Evolutionary conservation across 2,329 filamentous ascomycete genomes (phyloP).

Genomic region (Nigrospora oryzae): DNA sequence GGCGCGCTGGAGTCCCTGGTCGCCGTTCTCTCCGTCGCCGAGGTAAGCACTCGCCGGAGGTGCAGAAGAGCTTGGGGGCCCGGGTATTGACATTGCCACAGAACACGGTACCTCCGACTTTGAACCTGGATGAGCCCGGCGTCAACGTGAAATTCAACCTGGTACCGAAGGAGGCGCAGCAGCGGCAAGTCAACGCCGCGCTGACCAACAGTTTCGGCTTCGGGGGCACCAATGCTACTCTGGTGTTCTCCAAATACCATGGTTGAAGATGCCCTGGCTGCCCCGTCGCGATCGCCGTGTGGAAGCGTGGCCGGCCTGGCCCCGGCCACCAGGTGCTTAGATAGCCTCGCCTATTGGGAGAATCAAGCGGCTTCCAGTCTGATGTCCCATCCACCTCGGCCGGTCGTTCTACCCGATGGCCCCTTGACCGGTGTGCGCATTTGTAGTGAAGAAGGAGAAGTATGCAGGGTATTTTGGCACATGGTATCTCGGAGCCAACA

Average conservation of each 20-base stretch:
- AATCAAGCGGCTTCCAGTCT: too few relatives aligned
- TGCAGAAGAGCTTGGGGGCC: slow-evolving; percentile 3
- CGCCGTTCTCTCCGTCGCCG: slow-evolving; percentile 65
- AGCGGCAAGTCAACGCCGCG: slow-evolving; percentile 62
- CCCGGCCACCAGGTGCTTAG: too few relatives aligned
- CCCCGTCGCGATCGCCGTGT: not conserved
- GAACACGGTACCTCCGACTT: slow-evolving; percentile 75
- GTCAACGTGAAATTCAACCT: slow-evolving; percentile 76
- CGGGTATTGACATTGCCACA: slow-evolving; percentile 23
- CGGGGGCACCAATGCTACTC: slow-evolving; percentile 86
- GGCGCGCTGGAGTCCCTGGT: slow-evolving; percentile 88
- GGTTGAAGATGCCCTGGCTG: not conserved
- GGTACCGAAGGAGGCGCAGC: slow-evolving; percentile 63
- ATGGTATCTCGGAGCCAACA: too few relatives aligned
- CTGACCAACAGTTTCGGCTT: slow-evolving; percentile 97
- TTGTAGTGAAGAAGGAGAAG: too few relatives aligned
- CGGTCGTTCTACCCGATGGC: too few relatives aligned
- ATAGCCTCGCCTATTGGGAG: too few relatives aligned
- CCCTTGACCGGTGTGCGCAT: too few relatives aligned
- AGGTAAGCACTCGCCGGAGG: slow-evolving; percentile 46
- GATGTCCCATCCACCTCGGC: too few relatives aligned
- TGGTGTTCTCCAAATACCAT: slow-evolving; percentile 58
- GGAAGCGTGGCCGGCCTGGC: too few relatives aligned
- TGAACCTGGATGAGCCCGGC: slow-evolving; percentile 66
- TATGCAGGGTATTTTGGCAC: too few relatives aligned